These are phyloP conservation scores for Nyctanthes arbortristis DNA, from an alignment of 257 asterid genomes.

Conservation along the genomic window DNA sequence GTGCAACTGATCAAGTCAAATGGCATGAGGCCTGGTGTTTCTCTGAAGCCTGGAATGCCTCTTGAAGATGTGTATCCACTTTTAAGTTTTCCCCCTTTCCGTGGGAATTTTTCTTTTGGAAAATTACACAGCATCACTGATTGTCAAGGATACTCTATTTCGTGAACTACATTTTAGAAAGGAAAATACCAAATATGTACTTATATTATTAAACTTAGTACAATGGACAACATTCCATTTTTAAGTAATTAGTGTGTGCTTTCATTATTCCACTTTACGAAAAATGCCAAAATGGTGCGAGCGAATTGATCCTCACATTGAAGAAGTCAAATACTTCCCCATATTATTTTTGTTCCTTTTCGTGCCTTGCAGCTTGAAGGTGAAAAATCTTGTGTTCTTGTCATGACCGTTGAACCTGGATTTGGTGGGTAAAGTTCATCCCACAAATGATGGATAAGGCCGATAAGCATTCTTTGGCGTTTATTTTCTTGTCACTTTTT, in stretches of 20 bases:
- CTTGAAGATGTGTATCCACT: slow-evolving; percentile 81
- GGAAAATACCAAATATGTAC: too few species aligned
- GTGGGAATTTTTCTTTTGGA: background rate
- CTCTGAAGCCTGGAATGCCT: slow-evolving; percentile 87
- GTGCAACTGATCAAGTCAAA: slow-evolving; percentile 64
- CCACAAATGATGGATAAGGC: slow-evolving; percentile 97
- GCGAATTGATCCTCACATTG: background rate
- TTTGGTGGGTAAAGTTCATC: slow-evolving; percentile 98
- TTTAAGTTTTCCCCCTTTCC: slow-evolving; percentile 37
- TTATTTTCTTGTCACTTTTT: background rate
- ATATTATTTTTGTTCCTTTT: slow-evolving; percentile 13
- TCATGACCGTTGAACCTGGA: slow-evolving; percentile 98
- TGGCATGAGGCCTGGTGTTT: slow-evolving; percentile 88
- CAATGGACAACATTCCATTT: too few species aligned
- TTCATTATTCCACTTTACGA: background rate
- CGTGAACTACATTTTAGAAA: background rate
- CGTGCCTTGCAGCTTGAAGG: slow-evolving; percentile 55
- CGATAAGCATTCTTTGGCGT: background rate
- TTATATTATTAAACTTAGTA: too few species aligned
- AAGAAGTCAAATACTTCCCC: background rate
- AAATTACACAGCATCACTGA: background rate
- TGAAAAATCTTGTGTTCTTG: slow-evolving; percentile 65
- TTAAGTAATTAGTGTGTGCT: too few species aligned
- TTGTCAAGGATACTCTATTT: background rate
- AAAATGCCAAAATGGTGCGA: background rate